phyloP scores from a whole-genome alignment of 176 grass and related monocot species.

The Carex scoparia region DNA sequence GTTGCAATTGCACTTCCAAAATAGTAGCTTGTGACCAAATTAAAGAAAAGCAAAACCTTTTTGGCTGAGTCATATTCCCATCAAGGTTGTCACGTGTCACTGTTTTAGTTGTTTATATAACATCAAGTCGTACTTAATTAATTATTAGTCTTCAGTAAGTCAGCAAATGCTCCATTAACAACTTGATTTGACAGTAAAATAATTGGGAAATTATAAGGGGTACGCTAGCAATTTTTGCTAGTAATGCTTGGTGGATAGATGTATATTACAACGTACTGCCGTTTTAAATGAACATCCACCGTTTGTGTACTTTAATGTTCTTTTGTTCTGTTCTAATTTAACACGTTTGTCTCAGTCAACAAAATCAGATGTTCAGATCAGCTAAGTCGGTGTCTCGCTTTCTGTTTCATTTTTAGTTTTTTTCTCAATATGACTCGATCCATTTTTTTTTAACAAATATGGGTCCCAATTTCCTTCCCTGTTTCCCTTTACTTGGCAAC shows the following conservation, averaged over 20 bases:
- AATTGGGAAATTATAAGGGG: neutral
- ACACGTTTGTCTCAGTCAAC: neutral
- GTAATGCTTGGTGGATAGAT: neutral
- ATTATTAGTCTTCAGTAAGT: neutral
- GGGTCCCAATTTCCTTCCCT: neutral
- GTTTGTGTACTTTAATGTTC: neutral
- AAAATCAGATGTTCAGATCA: conserved; percentile 1
- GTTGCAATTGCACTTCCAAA: neutral
- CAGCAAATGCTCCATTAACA: neutral
- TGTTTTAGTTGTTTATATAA: neutral
- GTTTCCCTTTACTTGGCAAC: neutral
- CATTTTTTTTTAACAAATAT: neutral
- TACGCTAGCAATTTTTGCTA: neutral
- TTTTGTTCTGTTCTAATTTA: conserved; percentile 7
- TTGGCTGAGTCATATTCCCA: neutral
- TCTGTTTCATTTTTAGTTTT: neutral
- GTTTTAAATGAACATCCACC: conserved; percentile 11
- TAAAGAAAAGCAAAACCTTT: neutral
- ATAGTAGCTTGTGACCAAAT: neutral
- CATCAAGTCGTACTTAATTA: neutral
- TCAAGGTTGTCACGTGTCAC: neutral
- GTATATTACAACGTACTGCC: neutral
- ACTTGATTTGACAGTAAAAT: neutral
- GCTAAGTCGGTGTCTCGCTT: neutral
- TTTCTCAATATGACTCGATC: neutral